Evolutionary conservation across 2,329 filamentous ascomycete genomes (phyloP).

Genomic region (Diaporthe sp.): DNA sequence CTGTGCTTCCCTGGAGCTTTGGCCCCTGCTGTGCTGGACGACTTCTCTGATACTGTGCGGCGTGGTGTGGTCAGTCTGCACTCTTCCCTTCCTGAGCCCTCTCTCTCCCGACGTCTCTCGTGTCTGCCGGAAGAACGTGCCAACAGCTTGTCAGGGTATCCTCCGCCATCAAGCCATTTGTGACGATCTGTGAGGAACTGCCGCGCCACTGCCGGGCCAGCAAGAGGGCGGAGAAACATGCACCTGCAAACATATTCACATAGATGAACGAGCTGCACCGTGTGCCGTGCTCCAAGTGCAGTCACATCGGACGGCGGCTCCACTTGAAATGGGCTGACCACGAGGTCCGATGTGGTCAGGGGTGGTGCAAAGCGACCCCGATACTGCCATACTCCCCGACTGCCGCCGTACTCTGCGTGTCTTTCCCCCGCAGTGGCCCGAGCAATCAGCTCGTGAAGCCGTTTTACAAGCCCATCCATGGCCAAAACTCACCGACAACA

Average conservation of each 20-base stretch:
- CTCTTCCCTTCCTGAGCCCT: neutral
- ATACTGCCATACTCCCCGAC: constrained; percentile 18
- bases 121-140: neutral
- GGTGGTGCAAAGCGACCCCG: neutral
- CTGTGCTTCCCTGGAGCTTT: constrained; percentile 11
- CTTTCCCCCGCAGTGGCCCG: constrained; percentile 3
- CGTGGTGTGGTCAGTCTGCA: neutral
- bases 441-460: neutral
- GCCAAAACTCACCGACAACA: neutral
- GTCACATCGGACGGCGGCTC: constrained; percentile 27
- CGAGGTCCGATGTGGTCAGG: neutral
- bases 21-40: neutral
- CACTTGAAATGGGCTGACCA: constrained; percentile 20
- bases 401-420: constrained; percentile 3
- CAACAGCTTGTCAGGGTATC: neutral
- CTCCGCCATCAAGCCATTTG: neutral
- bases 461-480: neutral
- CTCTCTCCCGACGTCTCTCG: too few relatives aligned
- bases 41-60: neutral
- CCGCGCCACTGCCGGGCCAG: neutral
- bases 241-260: neutral
- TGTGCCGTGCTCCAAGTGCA: neutral
- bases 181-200: neutral
- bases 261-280: constrained; percentile 12
- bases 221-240: constrained; percentile 10